These are phyloP conservation scores for Cutaneotrichosporon daszewskae DNA, from an alignment of 1,284 basidiomycete species.

Conservation along the genomic window DNA sequence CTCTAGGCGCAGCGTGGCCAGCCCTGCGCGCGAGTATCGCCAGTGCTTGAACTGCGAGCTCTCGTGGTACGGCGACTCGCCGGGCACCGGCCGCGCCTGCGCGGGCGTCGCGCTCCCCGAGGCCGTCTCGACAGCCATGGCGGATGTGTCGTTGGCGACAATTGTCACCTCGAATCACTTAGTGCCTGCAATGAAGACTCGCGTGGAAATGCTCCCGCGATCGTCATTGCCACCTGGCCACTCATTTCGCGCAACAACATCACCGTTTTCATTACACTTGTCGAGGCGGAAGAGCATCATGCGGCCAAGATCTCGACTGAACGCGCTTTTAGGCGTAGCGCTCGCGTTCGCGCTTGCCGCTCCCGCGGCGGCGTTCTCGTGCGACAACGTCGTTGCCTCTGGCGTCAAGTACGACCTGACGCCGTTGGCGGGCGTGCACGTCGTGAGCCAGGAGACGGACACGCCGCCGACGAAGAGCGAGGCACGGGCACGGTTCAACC, in stretches of 20 bases:
- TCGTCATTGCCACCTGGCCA: too few relatives aligned
- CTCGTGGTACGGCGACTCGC: conserved; percentile 60
- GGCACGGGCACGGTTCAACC: conserved; percentile 31
- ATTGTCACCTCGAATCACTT: too few relatives aligned
- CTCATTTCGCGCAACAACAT: too few relatives aligned
- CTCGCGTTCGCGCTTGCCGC: background rate
- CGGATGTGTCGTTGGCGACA: too few relatives aligned
- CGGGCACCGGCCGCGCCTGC: conserved; percentile 5
- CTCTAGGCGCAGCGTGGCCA: conserved; percentile 57
- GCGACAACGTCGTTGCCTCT: conserved; percentile 1
- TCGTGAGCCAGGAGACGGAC: conserved; percentile 23
- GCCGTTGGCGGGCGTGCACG: conserved; percentile 24
- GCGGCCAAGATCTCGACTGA: too few relatives aligned
- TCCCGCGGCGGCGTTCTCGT: conserved; percentile 3
- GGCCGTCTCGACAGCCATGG: background rate
- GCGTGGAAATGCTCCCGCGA: too few relatives aligned
- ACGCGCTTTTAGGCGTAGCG: too few relatives aligned
- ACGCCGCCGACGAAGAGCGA: conserved; percentile 43
- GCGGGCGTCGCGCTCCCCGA: conserved; percentile 1
- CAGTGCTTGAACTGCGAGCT: conserved; percentile 83
- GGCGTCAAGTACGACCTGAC: conserved; percentile 27
- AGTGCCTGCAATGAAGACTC: too few relatives aligned
- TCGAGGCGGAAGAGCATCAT: too few relatives aligned
- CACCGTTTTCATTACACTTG: too few relatives aligned
- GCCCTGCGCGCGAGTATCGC: conserved; percentile 68